phyloP scores from a whole-genome alignment of 371 early-diverging fungal genomes.

The Haplosporangium sp. region DNA sequence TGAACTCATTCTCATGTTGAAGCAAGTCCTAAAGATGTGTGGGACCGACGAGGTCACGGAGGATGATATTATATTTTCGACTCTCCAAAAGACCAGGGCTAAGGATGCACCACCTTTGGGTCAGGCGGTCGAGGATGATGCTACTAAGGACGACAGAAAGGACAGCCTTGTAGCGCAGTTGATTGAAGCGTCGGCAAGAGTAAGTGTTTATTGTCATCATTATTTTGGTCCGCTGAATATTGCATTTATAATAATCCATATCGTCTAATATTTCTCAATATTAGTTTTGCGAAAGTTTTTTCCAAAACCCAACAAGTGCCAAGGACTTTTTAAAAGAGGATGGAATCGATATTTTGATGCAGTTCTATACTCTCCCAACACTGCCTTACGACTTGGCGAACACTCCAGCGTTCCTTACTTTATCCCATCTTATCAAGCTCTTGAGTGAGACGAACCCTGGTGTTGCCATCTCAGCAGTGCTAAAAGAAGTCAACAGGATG shows the following conservation, averaged over 20 bases:
- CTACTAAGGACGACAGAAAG: constrained; percentile 64
- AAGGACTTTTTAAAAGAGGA: constrained; percentile 79
- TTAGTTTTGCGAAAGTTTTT: constrained; percentile 88
- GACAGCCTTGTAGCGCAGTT: constrained; percentile 62
- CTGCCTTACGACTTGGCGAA: constrained; percentile 84
- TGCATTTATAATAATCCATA: background rate
- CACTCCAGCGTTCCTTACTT: constrained; percentile 73
- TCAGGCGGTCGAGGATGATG: constrained; percentile 49
- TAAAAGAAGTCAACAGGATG: constrained; percentile 63
- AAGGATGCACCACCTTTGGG: constrained; percentile 41
- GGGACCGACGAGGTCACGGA: constrained; percentile 54
- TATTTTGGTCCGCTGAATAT: background rate
- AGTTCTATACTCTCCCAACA: constrained; percentile 73
- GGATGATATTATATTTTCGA: constrained; percentile 61
- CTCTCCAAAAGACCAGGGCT: constrained; percentile 46
- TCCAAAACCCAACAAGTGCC: constrained; percentile 81
- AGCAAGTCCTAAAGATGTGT: constrained; percentile 64
- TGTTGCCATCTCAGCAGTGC: constrained; percentile 57
- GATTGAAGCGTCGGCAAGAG: constrained; percentile 65
- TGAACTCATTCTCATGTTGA: constrained; percentile 76
- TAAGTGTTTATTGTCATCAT: constrained; percentile 27
- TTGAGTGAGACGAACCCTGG: constrained; percentile 76
- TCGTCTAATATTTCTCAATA: background rate
- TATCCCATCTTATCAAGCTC: constrained; percentile 79
- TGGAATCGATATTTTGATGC: constrained; percentile 75